These are phyloP conservation scores for Sarocladiaceae sp. DNA, from an alignment of 2,329 filamentous ascomycete genomes.

Conservation along the genomic window DNA sequence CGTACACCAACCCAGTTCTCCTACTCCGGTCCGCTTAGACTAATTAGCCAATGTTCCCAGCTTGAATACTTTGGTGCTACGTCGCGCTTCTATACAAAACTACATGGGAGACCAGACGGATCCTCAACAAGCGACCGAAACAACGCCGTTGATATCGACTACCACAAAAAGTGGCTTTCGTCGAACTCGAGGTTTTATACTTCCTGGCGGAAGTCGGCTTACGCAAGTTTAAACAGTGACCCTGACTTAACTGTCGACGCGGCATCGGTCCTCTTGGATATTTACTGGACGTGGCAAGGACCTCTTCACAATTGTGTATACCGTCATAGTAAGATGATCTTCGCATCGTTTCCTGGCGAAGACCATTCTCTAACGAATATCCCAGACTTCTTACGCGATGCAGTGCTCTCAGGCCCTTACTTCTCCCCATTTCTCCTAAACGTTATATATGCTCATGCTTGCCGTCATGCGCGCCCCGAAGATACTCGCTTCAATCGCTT, in stretches of 20 bases:
- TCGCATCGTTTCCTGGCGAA: not conserved
- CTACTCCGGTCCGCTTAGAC: too few species aligned
- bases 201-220: not conserved
- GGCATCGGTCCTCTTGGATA: constrained; percentile 14
- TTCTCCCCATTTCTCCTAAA: constrained; percentile 18
- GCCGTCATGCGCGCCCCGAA: constrained; percentile 12
- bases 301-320: constrained; percentile 18
- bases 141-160: not conserved
- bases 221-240: not conserved
- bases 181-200: not conserved
- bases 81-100: not conserved
- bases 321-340: constrained; percentile 5
- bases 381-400: constrained; percentile 15
- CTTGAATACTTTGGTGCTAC: not conserved
- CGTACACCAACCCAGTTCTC: too few species aligned
- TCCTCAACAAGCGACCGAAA: not conserved
- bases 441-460: constrained; percentile 16
- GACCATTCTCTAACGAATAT: not conserved
- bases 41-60: not conserved
- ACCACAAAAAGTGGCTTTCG: not conserved
- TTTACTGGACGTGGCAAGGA: constrained; percentile 19
- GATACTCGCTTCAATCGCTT: not conserved
- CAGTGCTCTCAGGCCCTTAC: constrained; percentile 16
- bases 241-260: not conserved
- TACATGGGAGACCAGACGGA: not conserved